Base-by-base conservation (phyloP, 2,329 filamentous ascomycete species). In the Pseudovirgaria hyperparasitica region DNA sequence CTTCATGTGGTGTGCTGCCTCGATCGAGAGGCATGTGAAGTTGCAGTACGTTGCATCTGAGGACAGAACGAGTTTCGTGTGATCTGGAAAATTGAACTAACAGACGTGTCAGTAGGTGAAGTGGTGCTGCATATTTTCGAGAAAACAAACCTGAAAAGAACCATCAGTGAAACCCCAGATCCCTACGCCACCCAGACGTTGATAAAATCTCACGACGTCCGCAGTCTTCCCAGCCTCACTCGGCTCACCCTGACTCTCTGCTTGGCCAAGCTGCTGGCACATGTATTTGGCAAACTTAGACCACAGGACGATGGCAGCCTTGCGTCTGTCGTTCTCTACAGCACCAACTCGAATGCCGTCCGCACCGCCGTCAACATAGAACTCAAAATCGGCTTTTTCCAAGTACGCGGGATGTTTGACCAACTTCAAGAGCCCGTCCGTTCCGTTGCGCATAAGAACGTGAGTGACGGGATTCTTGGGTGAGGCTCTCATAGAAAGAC, bases 31-130 rank as follows among this genome's bases (percentile, higher is more conserved):
- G 43, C 82, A 76, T 58, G 80, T 80, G 46, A 85, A 82, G 46
- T 82, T 77, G 39, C 79, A 77, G 64, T 74, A 78, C 2, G 67
- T 72, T n/a, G 78, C 81, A 16, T 77, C 70, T 1, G 76, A 60
- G 31, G 82, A 81, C 15, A 90, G 58, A 9, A 87, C 76, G 29
- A 90, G 70, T 55, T 90, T 90, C 32, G 82, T 87, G 50, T 90
- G 82, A 40, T 90, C 82, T 3, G 82, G 81, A 51, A 90, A 90
- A 56, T 90, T 87, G 55, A 87, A 81, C 70, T 84, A 37, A 4
- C 9, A 5, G 26, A n/a, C 29, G 13, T 18, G 16, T n/a, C 12
- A 15, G 32, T 26, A 33, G 21, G 12, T 19, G 19, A 27, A 6
- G 15, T 5, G 9, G 14, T 25, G 7, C 25, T 8, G 23, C 9